phyloP scores from a whole-genome alignment of 805 yeast genomes.

The Citeromyces nyonsensis region DNA sequence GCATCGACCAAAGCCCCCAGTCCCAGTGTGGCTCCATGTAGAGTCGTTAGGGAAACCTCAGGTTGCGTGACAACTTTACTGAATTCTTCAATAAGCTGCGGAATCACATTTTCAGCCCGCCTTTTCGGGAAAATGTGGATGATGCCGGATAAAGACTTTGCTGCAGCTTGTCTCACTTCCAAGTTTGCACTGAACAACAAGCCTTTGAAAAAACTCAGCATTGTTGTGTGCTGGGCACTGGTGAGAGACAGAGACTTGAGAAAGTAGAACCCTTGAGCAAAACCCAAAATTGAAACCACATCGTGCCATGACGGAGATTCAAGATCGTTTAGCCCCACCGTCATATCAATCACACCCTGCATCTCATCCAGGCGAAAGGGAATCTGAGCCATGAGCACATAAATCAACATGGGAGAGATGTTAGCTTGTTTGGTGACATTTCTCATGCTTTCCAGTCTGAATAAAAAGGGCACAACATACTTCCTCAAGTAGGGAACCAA shows the following conservation, averaged over 20 bases:
- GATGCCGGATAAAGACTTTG: constrained; percentile 64
- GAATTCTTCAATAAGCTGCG: constrained; percentile 24
- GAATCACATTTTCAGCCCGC: constrained; percentile 24
- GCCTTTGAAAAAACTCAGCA: constrained; percentile 35
- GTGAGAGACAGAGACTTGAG: constrained; percentile 45
- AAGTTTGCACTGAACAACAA: constrained; percentile 47
- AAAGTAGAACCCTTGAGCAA: constrained; percentile 57
- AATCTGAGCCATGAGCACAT: constrained; percentile 28
- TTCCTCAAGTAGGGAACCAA: too few species aligned
- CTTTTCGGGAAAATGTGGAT: constrained; percentile 46
- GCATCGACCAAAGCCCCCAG: constrained; percentile 81
- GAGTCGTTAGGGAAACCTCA: constrained; percentile 21
- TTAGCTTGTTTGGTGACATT: constrained; percentile 69
- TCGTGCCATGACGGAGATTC: constrained; percentile 40
- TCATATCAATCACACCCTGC: constrained; percentile 23
- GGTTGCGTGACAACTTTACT: constrained; percentile 22
- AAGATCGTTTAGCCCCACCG: constrained; percentile 21
- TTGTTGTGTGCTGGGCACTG: constrained; percentile 23
- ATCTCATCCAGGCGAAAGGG: constrained; percentile 26
- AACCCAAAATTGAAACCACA: constrained; percentile 46
- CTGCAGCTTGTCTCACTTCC: constrained; percentile 64
- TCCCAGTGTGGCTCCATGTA: constrained; percentile 84
- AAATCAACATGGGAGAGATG: constrained; percentile 33
- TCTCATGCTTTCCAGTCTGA: constrained; percentile 47
- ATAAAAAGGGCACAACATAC: constrained; percentile 40